A percentile compares a stretch with the other conserved stretches of the same genome.
These are phyloP conservation scores for Chaetomium globosum DNA, from an alignment of 2,329 filamentous ascomycete species.

Conservation along the genomic window DNA sequence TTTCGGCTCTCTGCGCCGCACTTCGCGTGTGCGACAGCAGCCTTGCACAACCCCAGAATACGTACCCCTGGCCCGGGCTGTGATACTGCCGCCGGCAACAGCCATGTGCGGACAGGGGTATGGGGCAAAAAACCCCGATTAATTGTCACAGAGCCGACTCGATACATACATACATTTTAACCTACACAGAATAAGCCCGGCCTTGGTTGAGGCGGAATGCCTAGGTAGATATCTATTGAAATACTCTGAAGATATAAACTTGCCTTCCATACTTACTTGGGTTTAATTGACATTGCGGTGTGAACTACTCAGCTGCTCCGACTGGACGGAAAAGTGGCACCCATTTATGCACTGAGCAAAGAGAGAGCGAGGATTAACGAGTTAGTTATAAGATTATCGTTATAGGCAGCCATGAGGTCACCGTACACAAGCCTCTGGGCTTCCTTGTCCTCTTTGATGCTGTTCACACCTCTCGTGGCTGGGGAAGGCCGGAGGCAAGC, in stretches of 20 bases:
- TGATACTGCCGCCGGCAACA: conserved; percentile 21
- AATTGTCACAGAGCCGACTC: neutral
- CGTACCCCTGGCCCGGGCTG: neutral
- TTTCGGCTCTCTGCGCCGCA: conserved; percentile 13
- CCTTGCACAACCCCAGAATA: conserved; percentile 10
- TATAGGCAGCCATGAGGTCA: conserved; percentile 35
- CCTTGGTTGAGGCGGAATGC: neutral
- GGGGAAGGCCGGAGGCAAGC: conserved; percentile 13
- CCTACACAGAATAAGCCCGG: no score
- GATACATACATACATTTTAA: neutral
- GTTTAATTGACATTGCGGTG: neutral
- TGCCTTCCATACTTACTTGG: no score
- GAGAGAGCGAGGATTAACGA: no score
- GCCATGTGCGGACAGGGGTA: conserved; percentile 8
- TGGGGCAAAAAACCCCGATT: neutral
- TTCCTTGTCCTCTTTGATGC: conserved; percentile 16
- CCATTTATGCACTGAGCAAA: neutral
- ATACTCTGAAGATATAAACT: neutral
- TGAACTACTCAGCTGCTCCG: neutral
- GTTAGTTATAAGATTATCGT: conserved; percentile 3
- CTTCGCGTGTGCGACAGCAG: conserved; percentile 5
- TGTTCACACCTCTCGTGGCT: conserved; percentile 4
- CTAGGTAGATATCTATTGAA: neutral
- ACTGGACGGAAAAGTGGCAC: no score
- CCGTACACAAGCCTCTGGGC: conserved; percentile 27